These are phyloP conservation scores for Cornus controversa DNA, from an alignment of 148 eudicot species.

Conservation along the genomic window DNA sequence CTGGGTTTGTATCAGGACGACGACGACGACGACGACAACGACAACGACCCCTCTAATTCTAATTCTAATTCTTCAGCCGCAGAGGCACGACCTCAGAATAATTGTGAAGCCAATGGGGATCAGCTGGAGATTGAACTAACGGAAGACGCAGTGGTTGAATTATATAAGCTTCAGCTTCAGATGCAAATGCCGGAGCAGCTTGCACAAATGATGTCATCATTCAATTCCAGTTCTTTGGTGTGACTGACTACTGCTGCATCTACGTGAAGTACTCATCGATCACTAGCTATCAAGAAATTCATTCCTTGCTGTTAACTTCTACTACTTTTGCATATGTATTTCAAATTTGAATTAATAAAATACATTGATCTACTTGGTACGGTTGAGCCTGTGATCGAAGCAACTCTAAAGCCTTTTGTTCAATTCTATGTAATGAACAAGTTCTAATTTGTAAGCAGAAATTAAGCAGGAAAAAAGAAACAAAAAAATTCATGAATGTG, in stretches of 20 bases:
- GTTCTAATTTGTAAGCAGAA: neutral
- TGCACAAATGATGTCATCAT: constrained; percentile 28
- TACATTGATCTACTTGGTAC: neutral
- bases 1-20: constrained; percentile 33
- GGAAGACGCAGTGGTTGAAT: constrained; percentile 21
- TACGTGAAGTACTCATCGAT: too few species aligned
- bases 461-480: too few species aligned
- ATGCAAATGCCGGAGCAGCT: constrained; percentile 36
- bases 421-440: neutral
- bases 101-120: neutral
- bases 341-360: too few species aligned
- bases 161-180: constrained; percentile 27
- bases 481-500: too few species aligned
- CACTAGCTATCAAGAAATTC: too few species aligned
- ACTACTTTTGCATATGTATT: neutral
- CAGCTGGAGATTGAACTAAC: neutral
- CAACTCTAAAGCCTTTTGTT: too few species aligned
- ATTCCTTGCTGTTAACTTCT: too few species aligned
- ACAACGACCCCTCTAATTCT: neutral
- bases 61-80: neutral
- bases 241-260: neutral
- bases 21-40: constrained; percentile 16
- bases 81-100: neutral
- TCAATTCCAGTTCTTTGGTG: neutral
- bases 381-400: too few species aligned